Conservation (phyloP, 2,329 filamentous ascomycete species). For the Basipetospora chlamydospora region DNA sequence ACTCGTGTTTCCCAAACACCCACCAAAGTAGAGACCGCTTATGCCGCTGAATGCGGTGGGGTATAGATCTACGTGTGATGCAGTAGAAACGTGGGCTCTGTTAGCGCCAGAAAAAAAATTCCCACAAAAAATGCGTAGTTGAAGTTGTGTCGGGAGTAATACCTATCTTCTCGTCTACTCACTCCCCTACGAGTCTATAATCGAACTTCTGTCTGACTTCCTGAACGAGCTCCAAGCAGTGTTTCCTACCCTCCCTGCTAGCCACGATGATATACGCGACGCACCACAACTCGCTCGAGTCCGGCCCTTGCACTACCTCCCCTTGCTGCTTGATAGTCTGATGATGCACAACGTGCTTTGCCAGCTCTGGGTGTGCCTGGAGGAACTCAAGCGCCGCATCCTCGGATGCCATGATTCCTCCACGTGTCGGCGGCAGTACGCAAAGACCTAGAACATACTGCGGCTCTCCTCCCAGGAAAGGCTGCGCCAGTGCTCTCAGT, state of each 20-base stretch:
- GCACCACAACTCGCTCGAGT: conserved; percentile 9
- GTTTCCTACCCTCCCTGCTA: conserved; percentile 6
- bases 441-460: conserved; percentile 10
- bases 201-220: conserved; percentile 6
- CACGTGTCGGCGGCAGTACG: conserved; percentile 7
- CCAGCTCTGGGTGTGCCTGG: conserved; percentile 5
- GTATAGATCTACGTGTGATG: too few relatives aligned
- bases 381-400: conserved; percentile 7
- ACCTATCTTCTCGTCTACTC: background rate
- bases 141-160: too few relatives aligned
- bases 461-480: conserved; percentile 9
- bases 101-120: too few relatives aligned
- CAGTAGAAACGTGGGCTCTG: too few relatives aligned
- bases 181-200: conserved; percentile 3
- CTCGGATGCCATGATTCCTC: conserved; percentile 8
- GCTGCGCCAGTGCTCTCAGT: conserved; percentile 9
- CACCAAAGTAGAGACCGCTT: too few relatives aligned
- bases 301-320: conserved; percentile 7
- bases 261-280: conserved; percentile 5
- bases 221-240: conserved; percentile 6
- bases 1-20: too few relatives aligned
- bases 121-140: too few relatives aligned
- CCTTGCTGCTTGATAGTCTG: conserved; percentile 8
- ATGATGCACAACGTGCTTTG: conserved; percentile 7
- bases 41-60: too few relatives aligned